Evolutionary conservation across 768 basidiomycete genomes (phyloP).

Genomic region (Lactarius sanguifluus): DNA sequence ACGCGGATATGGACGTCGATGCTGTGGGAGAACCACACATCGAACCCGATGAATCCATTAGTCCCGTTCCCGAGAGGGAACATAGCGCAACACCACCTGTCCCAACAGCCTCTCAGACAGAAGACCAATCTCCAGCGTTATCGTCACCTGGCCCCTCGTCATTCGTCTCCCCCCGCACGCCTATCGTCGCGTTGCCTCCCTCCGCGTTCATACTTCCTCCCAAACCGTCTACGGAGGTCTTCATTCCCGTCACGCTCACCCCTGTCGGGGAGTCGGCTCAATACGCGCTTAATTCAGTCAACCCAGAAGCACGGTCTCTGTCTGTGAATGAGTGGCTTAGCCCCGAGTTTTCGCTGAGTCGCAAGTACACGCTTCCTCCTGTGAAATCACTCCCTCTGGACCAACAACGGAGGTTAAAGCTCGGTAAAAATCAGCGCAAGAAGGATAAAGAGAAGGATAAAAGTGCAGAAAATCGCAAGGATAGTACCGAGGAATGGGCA

Average conservation of each 20-base stretch:
- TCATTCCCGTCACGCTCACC: slow-evolving; percentile 16
- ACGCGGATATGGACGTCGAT: slow-evolving; percentile 20
- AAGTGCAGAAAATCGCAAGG: slow-evolving; percentile 37
- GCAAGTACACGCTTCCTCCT: slow-evolving; percentile 54
- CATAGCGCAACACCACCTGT: slow-evolving; percentile 4
- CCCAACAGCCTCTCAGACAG: slow-evolving; percentile 2
- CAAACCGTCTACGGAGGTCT: slow-evolving; percentile 14
- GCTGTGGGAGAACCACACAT: slow-evolving; percentile 2
- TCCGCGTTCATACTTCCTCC: slow-evolving; percentile 27
- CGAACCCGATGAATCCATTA: slow-evolving; percentile 3
- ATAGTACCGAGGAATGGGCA: slow-evolving; percentile 57
- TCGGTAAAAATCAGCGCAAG: slow-evolving; percentile 48
- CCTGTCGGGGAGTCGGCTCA: slow-evolving; percentile 22
- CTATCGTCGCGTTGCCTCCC: slow-evolving; percentile 21
- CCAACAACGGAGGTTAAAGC: slow-evolving; percentile 50
- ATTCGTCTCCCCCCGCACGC: neutral
- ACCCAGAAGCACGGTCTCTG: slow-evolving; percentile 4
- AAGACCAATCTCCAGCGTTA: neutral
- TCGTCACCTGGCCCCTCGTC: neutral
- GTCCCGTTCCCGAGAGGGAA: slow-evolving; percentile 2
- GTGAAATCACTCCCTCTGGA: slow-evolving; percentile 56
- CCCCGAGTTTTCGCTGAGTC: slow-evolving; percentile 38
- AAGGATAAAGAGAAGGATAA: slow-evolving; percentile 51
- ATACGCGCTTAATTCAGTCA: slow-evolving; percentile 12
- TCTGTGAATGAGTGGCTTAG: slow-evolving; percentile 31